These are phyloP conservation scores for Pontederia paniculata DNA, from an alignment of 176 grass and related monocot species.

Conservation along the genomic window DNA sequence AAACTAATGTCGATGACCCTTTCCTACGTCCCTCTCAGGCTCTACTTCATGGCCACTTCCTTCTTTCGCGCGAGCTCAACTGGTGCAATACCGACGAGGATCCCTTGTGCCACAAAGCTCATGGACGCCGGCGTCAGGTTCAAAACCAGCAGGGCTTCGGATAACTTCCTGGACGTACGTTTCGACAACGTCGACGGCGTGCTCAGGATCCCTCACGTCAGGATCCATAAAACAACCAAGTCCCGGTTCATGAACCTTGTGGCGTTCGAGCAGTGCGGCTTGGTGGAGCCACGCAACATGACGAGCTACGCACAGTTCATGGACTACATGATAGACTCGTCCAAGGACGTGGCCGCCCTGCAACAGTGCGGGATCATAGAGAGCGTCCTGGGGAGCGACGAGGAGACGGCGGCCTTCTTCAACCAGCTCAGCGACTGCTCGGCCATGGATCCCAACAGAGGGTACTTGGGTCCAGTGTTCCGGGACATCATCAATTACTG, in stretches of 20 bases:
- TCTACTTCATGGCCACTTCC: no score
- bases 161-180: background rate
- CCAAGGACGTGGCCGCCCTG: background rate
- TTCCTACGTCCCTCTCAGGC: no score
- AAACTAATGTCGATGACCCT: no score
- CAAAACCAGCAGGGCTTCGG: background rate
- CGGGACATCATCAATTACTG: background rate
- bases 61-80: no score
- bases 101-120: background rate
- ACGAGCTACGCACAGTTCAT: constrained; percentile 2
- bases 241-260: background rate
- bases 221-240: background rate
- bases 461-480: background rate
- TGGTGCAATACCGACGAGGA: background rate
- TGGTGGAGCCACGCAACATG: background rate
- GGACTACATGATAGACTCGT: background rate
- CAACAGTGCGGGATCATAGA: background rate
- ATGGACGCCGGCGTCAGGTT: background rate
- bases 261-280: background rate
- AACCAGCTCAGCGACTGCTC: background rate
- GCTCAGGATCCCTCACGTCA: background rate
- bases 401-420: constrained; percentile 9
- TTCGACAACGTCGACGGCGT: background rate
- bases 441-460: background rate
- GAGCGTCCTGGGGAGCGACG: background rate